Evolutionary conservation across 176 grass and related monocot species (phyloP), one percentile per base, ranked within the genome.

Genomic region (Phoenix roebelenii): DNA sequence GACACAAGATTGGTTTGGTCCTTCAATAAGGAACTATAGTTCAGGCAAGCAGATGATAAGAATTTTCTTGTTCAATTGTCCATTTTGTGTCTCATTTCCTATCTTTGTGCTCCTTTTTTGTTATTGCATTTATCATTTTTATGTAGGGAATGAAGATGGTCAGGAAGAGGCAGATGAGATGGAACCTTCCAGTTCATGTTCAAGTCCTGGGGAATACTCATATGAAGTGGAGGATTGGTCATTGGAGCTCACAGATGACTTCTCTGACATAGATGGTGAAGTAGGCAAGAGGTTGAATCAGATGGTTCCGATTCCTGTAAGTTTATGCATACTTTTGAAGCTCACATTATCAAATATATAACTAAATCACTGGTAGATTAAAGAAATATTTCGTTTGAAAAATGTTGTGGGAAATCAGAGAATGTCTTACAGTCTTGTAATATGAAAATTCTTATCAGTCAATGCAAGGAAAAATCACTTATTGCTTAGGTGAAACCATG

Each of bases 281-380:
- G 80, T 89, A 65, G 80, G 76, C 12, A 83, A 83, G 55, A 70
- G 80, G 35, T 65, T 83, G 52, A 89, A 89, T 77, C 85, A 80
- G 55, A 89, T 80, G 85, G 69, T 80, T 52, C 69, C 85, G 7
- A 71, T 83, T 59, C 85, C 64, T 63, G 80, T 89, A 76, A 83
- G 85, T 72, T 70, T 19, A 18, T 22, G 25, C 17, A 55, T 28
- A 22, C 6, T 30, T 22, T 16, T 18, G 4, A 15, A 19, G 5
- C 9, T 24, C 22, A 17, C 5, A 26, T 29, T 16, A 4, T 65
- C 7, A 44, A 14, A 14, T 44, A 44, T 44, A 44, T 44, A 44
- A 44, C 35, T 44, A 12, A 44, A 44, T 12, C 10, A 44, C 35
- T 12, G 10, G 35, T 12, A 44, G 35, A 44, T 9, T 44, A 44